Evolutionary conservation across 306 rosid genomes (phyloP).

Genomic region (Cicer bijugum): DNA sequence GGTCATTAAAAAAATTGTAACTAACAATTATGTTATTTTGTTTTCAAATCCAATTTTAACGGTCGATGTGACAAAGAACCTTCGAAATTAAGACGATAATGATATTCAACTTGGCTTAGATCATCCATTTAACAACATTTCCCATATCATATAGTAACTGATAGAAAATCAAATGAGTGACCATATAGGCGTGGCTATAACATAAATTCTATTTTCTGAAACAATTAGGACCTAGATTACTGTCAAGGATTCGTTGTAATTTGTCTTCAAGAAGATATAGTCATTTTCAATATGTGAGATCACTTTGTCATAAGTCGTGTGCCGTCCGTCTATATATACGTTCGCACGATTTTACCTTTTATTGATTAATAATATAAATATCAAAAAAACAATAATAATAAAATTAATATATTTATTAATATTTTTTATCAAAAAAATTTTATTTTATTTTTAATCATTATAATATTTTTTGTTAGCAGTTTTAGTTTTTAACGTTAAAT

Average conservation of each 20-base stretch:
- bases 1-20: background rate
- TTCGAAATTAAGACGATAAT: constrained; percentile 38
- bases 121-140: constrained; percentile 35
- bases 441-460: too few relatives aligned
- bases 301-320: constrained; percentile 36
- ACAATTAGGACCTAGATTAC: constrained; percentile 43
- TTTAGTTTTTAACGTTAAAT: too few relatives aligned
- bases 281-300: constrained; percentile 19
- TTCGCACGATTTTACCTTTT: constrained; percentile 42
- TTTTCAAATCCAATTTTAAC: constrained; percentile 7
- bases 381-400: too few relatives aligned
- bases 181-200: background rate
- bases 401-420: too few relatives aligned
- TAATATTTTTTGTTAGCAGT: too few relatives aligned
- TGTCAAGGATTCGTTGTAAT: constrained; percentile 44
- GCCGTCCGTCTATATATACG: constrained; percentile 14
- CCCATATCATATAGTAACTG: background rate
- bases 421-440: too few relatives aligned
- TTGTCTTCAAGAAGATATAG: constrained; percentile 36
- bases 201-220: constrained; percentile 30
- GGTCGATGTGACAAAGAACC: constrained; percentile 49
- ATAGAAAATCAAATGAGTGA: constrained; percentile 14
- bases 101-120: constrained; percentile 40
- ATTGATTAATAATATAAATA: background rate
- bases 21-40: constrained; percentile 11